phyloP scores from a whole-genome alignment of 495 filamentous ascomycete genomes.

The Lasiosphaeris hirsuta region DNA sequence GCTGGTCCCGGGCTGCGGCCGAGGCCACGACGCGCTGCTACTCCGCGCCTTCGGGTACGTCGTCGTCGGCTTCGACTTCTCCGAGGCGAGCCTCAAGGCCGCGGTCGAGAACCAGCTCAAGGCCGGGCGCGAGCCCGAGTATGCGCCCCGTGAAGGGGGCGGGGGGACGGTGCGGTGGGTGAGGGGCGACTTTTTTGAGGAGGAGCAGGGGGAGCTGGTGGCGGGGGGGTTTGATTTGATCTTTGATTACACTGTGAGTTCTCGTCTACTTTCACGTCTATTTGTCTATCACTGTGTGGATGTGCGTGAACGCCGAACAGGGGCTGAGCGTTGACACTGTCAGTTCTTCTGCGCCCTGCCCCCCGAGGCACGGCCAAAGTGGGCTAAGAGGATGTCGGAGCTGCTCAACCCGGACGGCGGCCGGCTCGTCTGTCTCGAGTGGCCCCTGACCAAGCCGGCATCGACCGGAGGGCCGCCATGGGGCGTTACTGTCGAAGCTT shows the following conservation, averaged over 20 bases:
- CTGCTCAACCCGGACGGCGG: slow-evolving; percentile 62
- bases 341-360: slow-evolving; percentile 81
- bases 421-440: slow-evolving; percentile 74
- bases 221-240: slow-evolving; percentile 66
- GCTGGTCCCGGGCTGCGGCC: slow-evolving; percentile 70
- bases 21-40: slow-evolving; percentile 70
- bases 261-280: neutral
- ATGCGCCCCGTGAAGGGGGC: slow-evolving; percentile 42
- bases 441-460: slow-evolving; percentile 66
- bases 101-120: slow-evolving; percentile 48
- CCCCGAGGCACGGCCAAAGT: slow-evolving; percentile 59
- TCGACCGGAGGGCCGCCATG: slow-evolving; percentile 67
- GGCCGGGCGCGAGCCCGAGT: slow-evolving; percentile 31
- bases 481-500: slow-evolving; percentile 57
- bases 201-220: slow-evolving; percentile 36
- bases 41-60: slow-evolving; percentile 70
- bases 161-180: slow-evolving; percentile 59
- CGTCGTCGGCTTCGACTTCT: slow-evolving; percentile 68
- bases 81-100: slow-evolving; percentile 51
- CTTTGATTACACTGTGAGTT: slow-evolving; percentile 77
- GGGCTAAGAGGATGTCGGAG: slow-evolving; percentile 63
- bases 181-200: slow-evolving; percentile 68
- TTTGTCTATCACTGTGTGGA: neutral
- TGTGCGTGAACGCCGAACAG: neutral
- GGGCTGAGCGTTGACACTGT: neutral